Evolutionary conservation across 805 yeast genomes (phyloP), one percentile per base, ranked within the genome.

Genomic region (Barnettozyma siamensis): DNA sequence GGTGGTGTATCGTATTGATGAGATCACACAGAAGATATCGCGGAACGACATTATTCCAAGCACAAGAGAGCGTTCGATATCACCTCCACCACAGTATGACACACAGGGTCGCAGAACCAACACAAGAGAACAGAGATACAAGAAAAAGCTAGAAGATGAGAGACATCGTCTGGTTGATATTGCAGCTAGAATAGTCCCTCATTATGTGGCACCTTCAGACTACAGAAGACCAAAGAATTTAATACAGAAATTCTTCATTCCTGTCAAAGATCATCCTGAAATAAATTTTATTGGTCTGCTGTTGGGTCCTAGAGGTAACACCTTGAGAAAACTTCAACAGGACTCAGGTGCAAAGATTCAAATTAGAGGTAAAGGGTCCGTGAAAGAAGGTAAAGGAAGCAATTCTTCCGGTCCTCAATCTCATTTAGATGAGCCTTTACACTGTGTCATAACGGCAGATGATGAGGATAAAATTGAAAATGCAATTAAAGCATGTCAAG

Each of bases 241-340:
- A 6, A 71, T 73, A 35, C 96, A 89, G 52, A 93, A 89, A 64
- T 72, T 87, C 38, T 89, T 76, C 58, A 75, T 93, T 12, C 98
- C 98, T 1, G 85, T 78, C 3, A 74, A 79, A 31, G 91, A 87
- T 45, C 82, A 88, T 64, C 97, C 98, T 0, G 91, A 83, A 38
- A 82, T 93, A 51, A 93, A 93, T 63, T 91, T 91, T 58, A 85
- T 93, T 40, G 99, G 99, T 0, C 69, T 84, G 39, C 64, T 93
- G 17, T 63, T 93, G 37, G 99, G 99, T 0, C 99, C 99, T 26
- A 80, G 99, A 68, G 99, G 98, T 19, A 83, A 84, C 53, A 91
- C 96, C 0, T 64, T 91, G 52, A 76, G 85, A 45, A 76, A 78
- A 51, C 65, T 94, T 62, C 95, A 91, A 58, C 80, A 76, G 23